Percentiles rank a stretch among this genome's conserved stretches.
phyloP scores from a whole-genome alignment of 805 yeast species.

The Lachancea cidri region DNA sequence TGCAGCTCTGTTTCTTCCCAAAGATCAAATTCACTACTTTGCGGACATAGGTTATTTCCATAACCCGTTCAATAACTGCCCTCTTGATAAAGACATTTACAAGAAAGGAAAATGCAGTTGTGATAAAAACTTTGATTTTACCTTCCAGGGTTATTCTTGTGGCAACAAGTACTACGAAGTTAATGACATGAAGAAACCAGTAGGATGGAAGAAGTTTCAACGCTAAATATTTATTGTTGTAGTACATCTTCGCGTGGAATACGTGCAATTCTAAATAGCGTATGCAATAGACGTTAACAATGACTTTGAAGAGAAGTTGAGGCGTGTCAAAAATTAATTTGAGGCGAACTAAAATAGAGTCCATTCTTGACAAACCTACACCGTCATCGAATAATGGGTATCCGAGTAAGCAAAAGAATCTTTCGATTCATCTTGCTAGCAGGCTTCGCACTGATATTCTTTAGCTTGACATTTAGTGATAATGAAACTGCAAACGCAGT shows the following conservation, averaged over 20 bases:
- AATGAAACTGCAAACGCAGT: conserved; percentile 1
- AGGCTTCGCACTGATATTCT: neutral
- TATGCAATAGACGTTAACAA: too few species aligned
- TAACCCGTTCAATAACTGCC: conserved; percentile 77
- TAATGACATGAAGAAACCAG: conserved; percentile 53
- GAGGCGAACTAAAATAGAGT: too few species aligned
- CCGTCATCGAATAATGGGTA: conserved; percentile 4
- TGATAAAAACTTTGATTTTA: conserved; percentile 63
- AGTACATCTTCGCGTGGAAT: conserved; percentile 28
- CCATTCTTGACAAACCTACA: too few species aligned
- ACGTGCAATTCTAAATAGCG: too few species aligned
- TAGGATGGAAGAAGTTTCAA: conserved; percentile 55
- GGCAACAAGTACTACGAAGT: conserved; percentile 56
- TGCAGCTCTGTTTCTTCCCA: conserved; percentile 69
- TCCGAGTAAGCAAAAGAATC: conserved; percentile 7
- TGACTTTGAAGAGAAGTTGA: too few species aligned
- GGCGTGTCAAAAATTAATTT: too few species aligned
- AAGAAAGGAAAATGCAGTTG: conserved; percentile 63
- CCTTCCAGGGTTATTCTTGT: conserved; percentile 73
- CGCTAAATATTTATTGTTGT: neutral
- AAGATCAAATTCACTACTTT: conserved; percentile 70
- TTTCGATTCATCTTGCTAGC: conserved; percentile 2
- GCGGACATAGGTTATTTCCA: conserved; percentile 83
- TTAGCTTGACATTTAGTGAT: conserved; percentile 4
- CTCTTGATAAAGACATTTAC: conserved; percentile 60